A percentile compares a stretch with the other conserved stretches of the same genome.
phyloP scores from a whole-genome alignment of 345 rosid species.

The Citrus sp. region DNA sequence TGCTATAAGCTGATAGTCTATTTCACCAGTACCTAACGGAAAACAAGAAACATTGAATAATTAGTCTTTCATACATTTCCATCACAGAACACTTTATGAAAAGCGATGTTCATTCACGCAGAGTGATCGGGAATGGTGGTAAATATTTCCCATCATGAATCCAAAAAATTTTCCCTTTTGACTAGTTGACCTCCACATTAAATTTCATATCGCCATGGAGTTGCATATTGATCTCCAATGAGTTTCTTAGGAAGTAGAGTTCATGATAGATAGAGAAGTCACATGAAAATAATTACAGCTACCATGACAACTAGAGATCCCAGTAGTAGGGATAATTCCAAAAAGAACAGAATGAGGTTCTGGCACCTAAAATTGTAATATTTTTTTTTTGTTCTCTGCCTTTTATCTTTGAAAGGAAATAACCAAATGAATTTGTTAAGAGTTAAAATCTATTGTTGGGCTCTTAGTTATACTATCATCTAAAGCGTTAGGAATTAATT shows the following conservation, averaged over 20 bases:
- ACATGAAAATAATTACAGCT: background rate
- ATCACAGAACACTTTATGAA: background rate
- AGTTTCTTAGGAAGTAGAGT: background rate
- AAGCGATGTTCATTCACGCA: background rate
- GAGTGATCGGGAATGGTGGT: background rate
- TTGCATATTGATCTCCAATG: background rate
- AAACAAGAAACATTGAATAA: background rate
- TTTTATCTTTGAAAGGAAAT: background rate
- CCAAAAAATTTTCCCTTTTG: background rate
- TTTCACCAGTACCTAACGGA: slow-evolving; percentile 38
- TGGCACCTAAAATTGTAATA: background rate
- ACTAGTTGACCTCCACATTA: background rate
- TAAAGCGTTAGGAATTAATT: background rate
- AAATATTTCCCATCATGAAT: background rate
- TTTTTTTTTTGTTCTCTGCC: background rate
- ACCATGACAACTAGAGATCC: background rate
- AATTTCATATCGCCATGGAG: background rate
- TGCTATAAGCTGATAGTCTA: slow-evolving; percentile 51
- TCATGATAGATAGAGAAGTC: background rate
- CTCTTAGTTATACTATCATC: background rate
- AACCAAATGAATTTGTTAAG: background rate
- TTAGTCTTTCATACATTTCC: background rate
- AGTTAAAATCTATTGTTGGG: background rate
- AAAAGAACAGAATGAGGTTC: background rate
- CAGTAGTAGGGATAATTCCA: background rate